Percentiles rank a stretch among this genome's conserved stretches.
These are phyloP conservation scores for Chionographis japonica DNA, from an alignment of 106 monocot species.

Conservation along the genomic window DNA sequence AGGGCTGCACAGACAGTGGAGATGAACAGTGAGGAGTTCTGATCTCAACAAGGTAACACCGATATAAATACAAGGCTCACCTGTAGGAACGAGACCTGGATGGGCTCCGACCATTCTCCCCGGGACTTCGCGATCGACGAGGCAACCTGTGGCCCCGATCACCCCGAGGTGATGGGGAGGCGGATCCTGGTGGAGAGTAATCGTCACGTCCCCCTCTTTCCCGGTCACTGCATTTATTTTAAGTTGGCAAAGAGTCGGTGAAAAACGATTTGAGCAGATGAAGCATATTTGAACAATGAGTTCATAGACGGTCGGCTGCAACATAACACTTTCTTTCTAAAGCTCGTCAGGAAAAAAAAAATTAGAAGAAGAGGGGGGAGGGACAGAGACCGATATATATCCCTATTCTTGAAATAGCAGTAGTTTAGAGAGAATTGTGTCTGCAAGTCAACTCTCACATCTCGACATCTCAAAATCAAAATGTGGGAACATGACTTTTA, in stretches of 20 bases:
- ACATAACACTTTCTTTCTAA: too few species aligned
- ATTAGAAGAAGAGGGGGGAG: too few species aligned
- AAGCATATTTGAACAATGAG: too few species aligned
- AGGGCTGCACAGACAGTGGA: too few species aligned
- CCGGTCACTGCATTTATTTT: constrained; percentile 16
- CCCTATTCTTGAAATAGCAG: not conserved
- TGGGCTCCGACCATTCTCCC: constrained; percentile 13
- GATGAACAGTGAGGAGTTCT: too few species aligned
- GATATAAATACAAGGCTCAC: not conserved
- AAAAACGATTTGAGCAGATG: not conserved
- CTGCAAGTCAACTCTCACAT: not conserved
- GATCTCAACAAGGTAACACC: too few species aligned
- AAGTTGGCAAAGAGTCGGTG: not conserved
- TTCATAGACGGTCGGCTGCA: too few species aligned
- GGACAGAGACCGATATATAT: not conserved
- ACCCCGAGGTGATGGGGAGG: constrained; percentile 29
- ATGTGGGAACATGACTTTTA: constrained; percentile 29
- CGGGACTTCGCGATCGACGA: constrained; percentile 10
- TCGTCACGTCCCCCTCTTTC: constrained; percentile 20
- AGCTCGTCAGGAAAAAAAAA: too few species aligned
- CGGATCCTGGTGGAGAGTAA: constrained; percentile 24
- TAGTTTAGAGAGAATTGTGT: not conserved
- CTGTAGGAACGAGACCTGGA: constrained; percentile 31
- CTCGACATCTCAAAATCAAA: constrained; percentile 6
- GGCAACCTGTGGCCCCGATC: constrained; percentile 16